phyloP scores from a whole-genome alignment of 139 green algal genomes.

The Marvania coccoides region DNA sequence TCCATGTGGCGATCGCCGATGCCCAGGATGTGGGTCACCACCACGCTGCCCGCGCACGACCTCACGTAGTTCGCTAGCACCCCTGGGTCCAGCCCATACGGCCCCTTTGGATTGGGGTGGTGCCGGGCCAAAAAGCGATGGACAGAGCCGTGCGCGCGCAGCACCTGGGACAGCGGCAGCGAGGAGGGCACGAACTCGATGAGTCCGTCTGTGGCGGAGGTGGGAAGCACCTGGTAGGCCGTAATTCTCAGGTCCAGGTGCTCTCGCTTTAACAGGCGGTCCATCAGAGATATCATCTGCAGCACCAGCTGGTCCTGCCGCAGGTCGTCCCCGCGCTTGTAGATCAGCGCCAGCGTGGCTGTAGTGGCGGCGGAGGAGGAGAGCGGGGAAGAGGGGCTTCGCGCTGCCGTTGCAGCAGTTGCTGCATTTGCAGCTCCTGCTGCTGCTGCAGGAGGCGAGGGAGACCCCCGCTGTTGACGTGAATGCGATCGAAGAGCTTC shows the following conservation, averaged over 20 bases:
- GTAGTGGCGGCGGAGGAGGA: neutral
- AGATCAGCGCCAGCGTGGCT: constrained; percentile 66
- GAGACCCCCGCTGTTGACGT: no score
- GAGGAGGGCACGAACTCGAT: constrained; percentile 85
- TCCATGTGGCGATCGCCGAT: constrained; percentile 93
- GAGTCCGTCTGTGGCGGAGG: constrained; percentile 72
- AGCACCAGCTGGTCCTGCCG: constrained; percentile 81
- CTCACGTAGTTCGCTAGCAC: constrained; percentile 82
- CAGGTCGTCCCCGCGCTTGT: constrained; percentile 97
- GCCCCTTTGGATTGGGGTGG: constrained; percentile 52
- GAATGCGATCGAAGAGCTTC: no score
- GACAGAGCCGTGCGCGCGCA: constrained; percentile 80
- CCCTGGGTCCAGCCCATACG: constrained; percentile 59
- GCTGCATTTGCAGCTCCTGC: no score
- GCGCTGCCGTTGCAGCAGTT: no score
- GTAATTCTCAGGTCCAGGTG: constrained; percentile 76
- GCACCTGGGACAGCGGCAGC: constrained; percentile 58
- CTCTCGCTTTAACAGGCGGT: constrained; percentile 90
- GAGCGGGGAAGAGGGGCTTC: neutral
- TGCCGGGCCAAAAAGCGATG: constrained; percentile 65
- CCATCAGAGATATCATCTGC: constrained; percentile 95
- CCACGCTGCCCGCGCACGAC: constrained; percentile 91
- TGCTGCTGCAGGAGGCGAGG: neutral
- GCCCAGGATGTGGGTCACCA: constrained; percentile 96
- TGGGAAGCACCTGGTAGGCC: constrained; percentile 86